These are phyloP conservation scores for Grigorovia transvaalensis DNA, from an alignment of 805 yeast species.

Conservation along the genomic window DNA sequence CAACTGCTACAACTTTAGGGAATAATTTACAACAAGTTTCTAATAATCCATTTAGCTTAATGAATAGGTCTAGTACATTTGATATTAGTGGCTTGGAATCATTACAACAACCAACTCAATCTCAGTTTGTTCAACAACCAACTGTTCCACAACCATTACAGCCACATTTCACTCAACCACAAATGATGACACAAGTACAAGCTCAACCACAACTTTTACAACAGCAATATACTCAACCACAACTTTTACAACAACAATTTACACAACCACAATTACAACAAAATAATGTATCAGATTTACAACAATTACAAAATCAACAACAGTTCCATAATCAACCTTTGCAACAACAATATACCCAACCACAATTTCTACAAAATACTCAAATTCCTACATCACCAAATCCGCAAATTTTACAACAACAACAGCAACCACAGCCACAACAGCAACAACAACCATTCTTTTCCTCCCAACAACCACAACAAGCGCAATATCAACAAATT, in stretches of 20 bases:
- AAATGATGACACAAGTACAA: background rate
- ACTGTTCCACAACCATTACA: background rate
- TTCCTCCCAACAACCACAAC: slow-evolving; percentile 6
- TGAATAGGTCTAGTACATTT: background rate
- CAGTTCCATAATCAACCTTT: background rate
- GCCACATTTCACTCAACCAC: background rate
- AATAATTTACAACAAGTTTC: slow-evolving; percentile 1
- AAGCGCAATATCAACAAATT: slow-evolving; percentile 11
- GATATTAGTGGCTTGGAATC: background rate
- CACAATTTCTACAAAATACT: slow-evolving; percentile 1
- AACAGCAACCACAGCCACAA: background rate
- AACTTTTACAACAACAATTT: slow-evolving; percentile 1
- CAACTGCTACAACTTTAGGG: background rate
- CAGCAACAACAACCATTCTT: slow-evolving; percentile 5
- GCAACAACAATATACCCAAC: slow-evolving; percentile 1
- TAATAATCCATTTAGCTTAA: slow-evolving; percentile 1
- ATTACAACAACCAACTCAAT: background rate
- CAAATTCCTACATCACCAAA: background rate
- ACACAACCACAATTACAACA: slow-evolving; percentile 1
- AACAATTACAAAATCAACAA: background rate
- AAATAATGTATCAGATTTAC: background rate
- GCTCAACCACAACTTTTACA: background rate
- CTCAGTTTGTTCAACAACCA: background rate
- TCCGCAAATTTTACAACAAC: background rate
- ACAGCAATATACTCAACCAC: slow-evolving; percentile 1